These are phyloP conservation scores for Hyaloscypha hepaticicola DNA, from an alignment of 495 filamentous ascomycete genomes.

Conservation along the genomic window DNA sequence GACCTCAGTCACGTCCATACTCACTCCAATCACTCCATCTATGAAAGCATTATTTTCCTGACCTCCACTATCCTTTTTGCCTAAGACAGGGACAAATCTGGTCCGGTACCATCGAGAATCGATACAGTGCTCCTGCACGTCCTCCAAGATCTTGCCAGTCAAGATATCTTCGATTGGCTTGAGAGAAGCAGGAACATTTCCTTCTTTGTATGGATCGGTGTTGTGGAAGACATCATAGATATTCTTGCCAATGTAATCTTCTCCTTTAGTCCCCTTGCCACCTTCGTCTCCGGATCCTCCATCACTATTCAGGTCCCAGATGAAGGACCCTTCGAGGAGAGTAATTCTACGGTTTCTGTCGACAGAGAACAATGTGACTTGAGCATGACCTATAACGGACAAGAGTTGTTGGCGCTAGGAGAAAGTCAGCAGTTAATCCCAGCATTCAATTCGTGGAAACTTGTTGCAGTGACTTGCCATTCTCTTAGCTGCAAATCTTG, in stretches of 20 bases:
- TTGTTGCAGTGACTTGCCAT: slow-evolving; percentile 31
- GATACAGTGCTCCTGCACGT: slow-evolving; percentile 45
- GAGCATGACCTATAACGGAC: slow-evolving; percentile 65
- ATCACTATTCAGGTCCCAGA: slow-evolving; percentile 45
- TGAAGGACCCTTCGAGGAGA: slow-evolving; percentile 61
- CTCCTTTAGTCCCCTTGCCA: slow-evolving; percentile 27
- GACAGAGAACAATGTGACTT: slow-evolving; percentile 67
- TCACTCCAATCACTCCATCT: slow-evolving; percentile 66
- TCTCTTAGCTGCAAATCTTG: slow-evolving; percentile 55
- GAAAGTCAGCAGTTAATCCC: background rate
- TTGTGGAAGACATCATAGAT: slow-evolving; percentile 58
- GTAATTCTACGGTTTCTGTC: slow-evolving; percentile 55
- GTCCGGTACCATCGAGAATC: slow-evolving; percentile 61
- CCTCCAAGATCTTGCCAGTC: slow-evolving; percentile 47
- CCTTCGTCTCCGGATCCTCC: slow-evolving; percentile 26
- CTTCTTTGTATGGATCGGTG: slow-evolving; percentile 33
- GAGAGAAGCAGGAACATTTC: slow-evolving; percentile 46
- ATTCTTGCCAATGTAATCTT: slow-evolving; percentile 52
- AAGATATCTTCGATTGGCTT: slow-evolving; percentile 58
- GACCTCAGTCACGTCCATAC: slow-evolving; percentile 68
- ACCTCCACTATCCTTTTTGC: slow-evolving; percentile 46
- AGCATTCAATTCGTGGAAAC: background rate
- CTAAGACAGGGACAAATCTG: slow-evolving; percentile 57
- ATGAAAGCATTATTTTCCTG: slow-evolving; percentile 46
- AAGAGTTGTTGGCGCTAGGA: slow-evolving; percentile 56